Base-by-base conservation (phyloP, 2,329 filamentous ascomycete genomes). In the Fusarium brachygibbosum region DNA sequence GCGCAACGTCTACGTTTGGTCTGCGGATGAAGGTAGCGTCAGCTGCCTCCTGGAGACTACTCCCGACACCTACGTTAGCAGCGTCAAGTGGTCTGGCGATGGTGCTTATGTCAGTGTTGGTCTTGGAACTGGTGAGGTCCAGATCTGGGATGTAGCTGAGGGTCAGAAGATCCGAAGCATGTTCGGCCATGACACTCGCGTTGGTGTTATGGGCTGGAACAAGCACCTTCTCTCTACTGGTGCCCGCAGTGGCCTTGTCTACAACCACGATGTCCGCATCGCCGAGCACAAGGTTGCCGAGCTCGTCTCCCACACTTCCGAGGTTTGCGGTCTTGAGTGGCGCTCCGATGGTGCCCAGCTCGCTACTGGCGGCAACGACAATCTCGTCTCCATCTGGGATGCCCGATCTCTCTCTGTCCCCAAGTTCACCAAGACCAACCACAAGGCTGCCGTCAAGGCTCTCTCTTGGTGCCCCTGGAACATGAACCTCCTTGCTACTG, bases 371-470 rank as follows among this genome's bases (percentile, higher is more conserved):
- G 96, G 94, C 80, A 99, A 99, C 78, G 96, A 99, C 87, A 99
- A 99, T 86, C 87, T 99, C 57, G 96, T 99, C 72, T 97, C 93
- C 76, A 99, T 99, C 83, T 99, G 96, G 96, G 96, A 99, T 81
- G 95, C 96, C 58, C 93, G 96, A 51, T 96, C 93, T 11, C 87
- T 99, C 63, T 90, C 90, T 19, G 94, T 97, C 12, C 96, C 96
- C 79, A 98, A 98, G 84, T 98, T 98, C 86, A 96, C 94, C 82
- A 99, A 99, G 90, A 97, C 95, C 78, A 99, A 99, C 87, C 96
- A 99, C 87, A 96, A 96, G 82, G 96, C 96, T 58, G 96, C 96
- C 44, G 94, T 99, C 83, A 99, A 99, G 88, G 96, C 96, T 62
- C 89, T 99, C 45, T 92, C 94, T 69, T 99, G 96, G 96, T 99